Base-by-base conservation (phyloP, 768 basidiomycete genomes). In the Amylocystis lapponica region DNA sequence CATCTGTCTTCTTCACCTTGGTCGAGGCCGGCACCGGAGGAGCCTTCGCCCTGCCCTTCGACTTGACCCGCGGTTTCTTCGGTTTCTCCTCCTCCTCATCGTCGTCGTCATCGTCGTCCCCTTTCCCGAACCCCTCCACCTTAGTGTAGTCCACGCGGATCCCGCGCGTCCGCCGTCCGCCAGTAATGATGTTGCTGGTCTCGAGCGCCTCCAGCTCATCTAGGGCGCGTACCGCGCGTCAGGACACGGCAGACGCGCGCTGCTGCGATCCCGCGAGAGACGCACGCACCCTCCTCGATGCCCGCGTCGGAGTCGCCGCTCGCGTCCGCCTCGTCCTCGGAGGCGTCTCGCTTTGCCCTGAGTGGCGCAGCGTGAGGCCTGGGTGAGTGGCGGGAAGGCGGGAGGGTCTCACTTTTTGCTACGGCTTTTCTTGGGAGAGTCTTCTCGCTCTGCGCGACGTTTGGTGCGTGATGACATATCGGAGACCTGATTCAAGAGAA, bases 111-210 rank as follows among this genome's bases (percentile, higher is more conserved):
- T 53, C 59, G 25, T 57, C 60, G 17, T 45, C 52, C 3, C 46
- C 46, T 16, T 55, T 29, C 23, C 48, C 41, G 39, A 51, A 47
- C 13, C 53, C 55, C 19, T 51, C 25, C 12, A 59, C 62, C 39
- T 66, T 58, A 34, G 78, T 78, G 58, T 91, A 91, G 65, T 91
- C 84, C 50, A 91, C 76, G 50, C 70, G 78, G 30, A 71, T 64
- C 25, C 85, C 85, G 29, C 87, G 84, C 31, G 86, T 86, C 51
- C 86, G 81, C 37, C 83, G 74, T 20, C 69, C 61, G 39, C 61
- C 59, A 4, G 70, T 53, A 12, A 77, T 41, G 51, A 89, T 88
- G 22, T 61, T 78, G 8, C 60, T 52, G 3, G 79, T 76, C 60
- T 88, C 75, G 41, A 88, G 79, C 36, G 75, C 76, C n/a, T 68